phyloP scores from a whole-genome alignment of 2,329 filamentous ascomycete genomes.

The Tricladium varicosporioides region DNA sequence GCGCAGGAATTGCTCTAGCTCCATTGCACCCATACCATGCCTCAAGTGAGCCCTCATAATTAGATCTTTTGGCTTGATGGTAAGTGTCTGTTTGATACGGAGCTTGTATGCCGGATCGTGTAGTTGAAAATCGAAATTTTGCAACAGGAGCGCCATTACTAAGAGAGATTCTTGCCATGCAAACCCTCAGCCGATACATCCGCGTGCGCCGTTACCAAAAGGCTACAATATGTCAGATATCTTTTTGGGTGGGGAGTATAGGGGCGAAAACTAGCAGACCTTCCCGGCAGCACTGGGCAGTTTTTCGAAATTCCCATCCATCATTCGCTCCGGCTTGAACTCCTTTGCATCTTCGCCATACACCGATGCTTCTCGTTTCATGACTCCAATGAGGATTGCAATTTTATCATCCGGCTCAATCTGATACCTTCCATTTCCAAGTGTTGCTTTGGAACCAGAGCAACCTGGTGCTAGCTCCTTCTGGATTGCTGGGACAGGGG shows the following conservation, averaged over 20 bases:
- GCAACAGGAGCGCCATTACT: conserved; percentile 60
- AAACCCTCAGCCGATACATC: conserved; percentile 71
- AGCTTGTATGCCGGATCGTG: conserved; percentile 59
- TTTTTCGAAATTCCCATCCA: conserved; percentile 65
- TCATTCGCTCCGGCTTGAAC: conserved; percentile 71
- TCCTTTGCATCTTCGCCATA: conserved; percentile 63
- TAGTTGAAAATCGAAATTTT: conserved; percentile 67
- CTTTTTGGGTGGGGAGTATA: neutral
- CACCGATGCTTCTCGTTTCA: conserved; percentile 61
- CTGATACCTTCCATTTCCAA: conserved; percentile 23
- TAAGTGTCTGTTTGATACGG: conserved; percentile 52
- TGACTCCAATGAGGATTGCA: conserved; percentile 46
- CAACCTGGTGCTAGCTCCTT: conserved; percentile 43
- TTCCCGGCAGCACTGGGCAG: conserved; percentile 65
- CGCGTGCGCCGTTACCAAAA: conserved; percentile 70
- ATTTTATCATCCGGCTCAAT: conserved; percentile 50
- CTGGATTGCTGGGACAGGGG: conserved; percentile 57
- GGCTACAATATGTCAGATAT: conserved; percentile 38
- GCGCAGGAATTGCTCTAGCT: conserved; percentile 39
- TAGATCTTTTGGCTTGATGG: conserved; percentile 63
- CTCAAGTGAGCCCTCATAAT: conserved; percentile 58
- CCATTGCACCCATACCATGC: conserved; percentile 43
- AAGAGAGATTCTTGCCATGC: conserved; percentile 72
- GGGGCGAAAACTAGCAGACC: neutral
- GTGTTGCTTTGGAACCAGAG: conserved; percentile 41